These are phyloP conservation scores for Ammopiptanthus mongolicus DNA, from an alignment of 306 rosid genomes.

Conservation along the genomic window DNA sequence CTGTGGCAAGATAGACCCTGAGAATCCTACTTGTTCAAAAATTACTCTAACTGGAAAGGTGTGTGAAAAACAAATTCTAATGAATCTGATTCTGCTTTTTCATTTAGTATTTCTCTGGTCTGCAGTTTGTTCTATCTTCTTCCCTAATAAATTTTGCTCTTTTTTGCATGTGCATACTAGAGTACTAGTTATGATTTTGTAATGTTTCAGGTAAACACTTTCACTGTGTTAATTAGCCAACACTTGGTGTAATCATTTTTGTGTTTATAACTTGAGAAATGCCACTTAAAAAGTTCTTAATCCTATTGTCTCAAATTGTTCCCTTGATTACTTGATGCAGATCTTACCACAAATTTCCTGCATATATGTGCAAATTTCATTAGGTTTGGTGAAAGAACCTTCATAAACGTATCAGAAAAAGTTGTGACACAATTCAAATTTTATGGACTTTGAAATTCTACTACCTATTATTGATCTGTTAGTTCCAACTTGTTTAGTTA, in stretches of 20 bases:
- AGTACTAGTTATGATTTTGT: neutral
- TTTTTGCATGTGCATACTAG: neutral
- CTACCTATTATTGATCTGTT: neutral
- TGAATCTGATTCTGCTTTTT: neutral
- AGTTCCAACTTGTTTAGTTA: neutral
- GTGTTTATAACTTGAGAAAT: no score
- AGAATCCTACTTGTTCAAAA: slow-evolving; percentile 87
- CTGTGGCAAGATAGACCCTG: slow-evolving; percentile 77
- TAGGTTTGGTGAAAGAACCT: neutral
- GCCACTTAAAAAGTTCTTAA: no score
- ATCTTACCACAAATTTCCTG: neutral
- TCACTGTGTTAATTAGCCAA: no score
- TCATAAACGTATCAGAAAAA: neutral
- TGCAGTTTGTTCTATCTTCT: neutral
- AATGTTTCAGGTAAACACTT: neutral
- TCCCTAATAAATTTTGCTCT: neutral
- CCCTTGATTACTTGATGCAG: no score
- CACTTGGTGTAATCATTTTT: no score
- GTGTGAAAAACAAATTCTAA: neutral
- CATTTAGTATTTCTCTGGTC: neutral
- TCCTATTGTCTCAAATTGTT: no score
- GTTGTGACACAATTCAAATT: neutral
- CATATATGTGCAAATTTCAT: neutral
- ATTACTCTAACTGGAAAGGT: slow-evolving; percentile 86
- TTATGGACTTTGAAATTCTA: neutral